These are phyloP conservation scores for Mycena galopus DNA, from an alignment of 768 basidiomycete species.

Conservation along the genomic window DNA sequence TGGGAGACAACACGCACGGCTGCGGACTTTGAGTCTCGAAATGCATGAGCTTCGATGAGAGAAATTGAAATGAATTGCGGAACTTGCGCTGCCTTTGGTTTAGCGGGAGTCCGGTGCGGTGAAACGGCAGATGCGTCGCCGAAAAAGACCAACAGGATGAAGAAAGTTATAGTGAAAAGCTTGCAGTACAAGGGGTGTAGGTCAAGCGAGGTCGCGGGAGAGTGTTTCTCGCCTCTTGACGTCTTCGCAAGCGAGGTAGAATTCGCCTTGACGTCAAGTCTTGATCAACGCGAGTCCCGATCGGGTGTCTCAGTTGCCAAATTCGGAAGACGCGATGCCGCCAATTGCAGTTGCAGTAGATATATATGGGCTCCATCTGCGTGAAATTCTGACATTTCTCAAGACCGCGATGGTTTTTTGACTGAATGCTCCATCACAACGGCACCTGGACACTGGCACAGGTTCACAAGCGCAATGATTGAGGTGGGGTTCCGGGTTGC, in stretches of 20 bases:
- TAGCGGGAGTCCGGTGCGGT: not conserved
- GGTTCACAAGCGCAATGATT: no score
- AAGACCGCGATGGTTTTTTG: no score
- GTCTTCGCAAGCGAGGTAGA: not conserved
- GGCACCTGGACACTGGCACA: no score
- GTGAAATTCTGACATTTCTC: no score
- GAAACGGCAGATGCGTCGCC: slow-evolving; percentile 4
- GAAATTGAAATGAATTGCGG: slow-evolving; percentile 39
- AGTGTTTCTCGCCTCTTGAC: not conserved
- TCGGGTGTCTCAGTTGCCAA: not conserved
- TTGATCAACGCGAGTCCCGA: not conserved
- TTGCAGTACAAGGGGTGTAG: not conserved
- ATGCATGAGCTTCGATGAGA: slow-evolving; percentile 24
- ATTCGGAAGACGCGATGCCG: no score
- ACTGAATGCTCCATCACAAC: no score
- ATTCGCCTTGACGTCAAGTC: not conserved
- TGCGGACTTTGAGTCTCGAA: slow-evolving; percentile 15
- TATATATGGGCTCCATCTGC: no score
- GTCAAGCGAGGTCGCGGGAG: not conserved
- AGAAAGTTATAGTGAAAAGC: not conserved
- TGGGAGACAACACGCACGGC: slow-evolving; percentile 20
- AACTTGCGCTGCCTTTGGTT: not conserved
- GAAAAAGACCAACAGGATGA: slow-evolving; percentile 7
- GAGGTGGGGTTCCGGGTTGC: no score
- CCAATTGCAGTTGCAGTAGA: no score